These are phyloP conservation scores for Tylopilus sp. DNA, from an alignment of 1,284 basidiomycete genomes.

Conservation along the genomic window DNA sequence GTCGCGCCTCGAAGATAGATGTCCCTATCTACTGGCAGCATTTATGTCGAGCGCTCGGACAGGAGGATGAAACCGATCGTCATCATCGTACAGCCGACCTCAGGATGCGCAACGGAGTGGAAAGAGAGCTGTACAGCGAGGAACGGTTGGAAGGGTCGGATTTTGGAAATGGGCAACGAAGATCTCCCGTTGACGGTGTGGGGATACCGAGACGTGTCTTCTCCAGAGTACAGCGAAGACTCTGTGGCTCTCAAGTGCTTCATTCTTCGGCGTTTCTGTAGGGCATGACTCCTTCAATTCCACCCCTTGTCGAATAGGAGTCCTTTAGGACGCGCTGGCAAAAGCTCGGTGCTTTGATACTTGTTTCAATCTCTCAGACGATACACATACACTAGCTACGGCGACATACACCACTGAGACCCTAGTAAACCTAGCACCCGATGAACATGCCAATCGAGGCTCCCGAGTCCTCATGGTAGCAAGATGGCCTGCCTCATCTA, in stretches of 20 bases:
- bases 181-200: slow-evolving; percentile 17
- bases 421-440: background rate
- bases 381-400: background rate
- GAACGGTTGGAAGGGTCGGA: slow-evolving; percentile 12
- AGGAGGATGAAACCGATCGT: slow-evolving; percentile 25
- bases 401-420: background rate
- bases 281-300: slow-evolving; percentile 2
- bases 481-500: background rate
- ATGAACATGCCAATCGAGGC: background rate
- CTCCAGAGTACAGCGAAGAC: slow-evolving; percentile 22
- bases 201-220: slow-evolving; percentile 11
- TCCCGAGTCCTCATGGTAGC: too few relatives aligned
- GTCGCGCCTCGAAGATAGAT: slow-evolving; percentile 32
- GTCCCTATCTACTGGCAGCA: slow-evolving; percentile 26
- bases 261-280: slow-evolving; percentile 14
- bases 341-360: background rate
- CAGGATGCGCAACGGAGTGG: slow-evolving; percentile 18
- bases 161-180: slow-evolving; percentile 3
- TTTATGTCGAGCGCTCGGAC: slow-evolving; percentile 25
- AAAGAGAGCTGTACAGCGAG: slow-evolving; percentile 20
- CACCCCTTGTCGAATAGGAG: background rate
- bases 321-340: background rate
- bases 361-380: background rate
- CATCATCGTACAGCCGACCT: slow-evolving; percentile 28
- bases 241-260: slow-evolving; percentile 19